A percentile compares a stretch with the other conserved stretches of the same genome.
phyloP scores from a whole-genome alignment of 805 yeast species.

The Hanseniaspora lindneri region DNA sequence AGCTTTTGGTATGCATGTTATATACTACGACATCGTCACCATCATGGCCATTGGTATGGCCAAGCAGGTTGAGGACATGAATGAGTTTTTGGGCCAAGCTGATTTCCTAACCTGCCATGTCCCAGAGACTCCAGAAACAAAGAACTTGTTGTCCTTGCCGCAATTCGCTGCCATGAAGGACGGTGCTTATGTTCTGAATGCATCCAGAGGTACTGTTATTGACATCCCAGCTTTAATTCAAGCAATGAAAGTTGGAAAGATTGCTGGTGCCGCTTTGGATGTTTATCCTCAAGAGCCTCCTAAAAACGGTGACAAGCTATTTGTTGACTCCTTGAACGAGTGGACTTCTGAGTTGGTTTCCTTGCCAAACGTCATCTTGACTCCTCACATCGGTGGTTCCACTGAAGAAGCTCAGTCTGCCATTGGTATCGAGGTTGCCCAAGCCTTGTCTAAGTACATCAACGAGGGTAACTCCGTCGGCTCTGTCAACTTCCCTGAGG shows the following conservation, averaged over 20 bases:
- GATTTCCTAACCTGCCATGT: conserved; percentile 92
- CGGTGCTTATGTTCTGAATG: conserved; percentile 88
- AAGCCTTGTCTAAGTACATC: conserved; percentile 76
- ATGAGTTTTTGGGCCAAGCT: conserved; percentile 65
- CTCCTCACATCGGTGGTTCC: conserved; percentile 98
- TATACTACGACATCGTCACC: conserved; percentile 82
- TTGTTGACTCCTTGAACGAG: conserved; percentile 57
- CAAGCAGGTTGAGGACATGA: conserved; percentile 74
- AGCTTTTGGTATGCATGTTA: conserved; percentile 92
- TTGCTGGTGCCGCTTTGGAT: conserved; percentile 95
- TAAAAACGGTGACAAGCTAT: conserved; percentile 78
- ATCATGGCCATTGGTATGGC: conserved; percentile 97
- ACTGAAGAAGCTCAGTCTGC: conserved; percentile 98
- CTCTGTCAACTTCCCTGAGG: conserved; percentile 98
- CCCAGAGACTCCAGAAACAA: conserved; percentile 87
- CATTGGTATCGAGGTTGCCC: conserved; percentile 89
- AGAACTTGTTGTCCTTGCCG: conserved; percentile 74
- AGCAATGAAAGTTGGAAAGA: conserved; percentile 84
- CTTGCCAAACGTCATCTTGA: conserved; percentile 76
- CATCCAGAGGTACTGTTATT: conserved; percentile 94
- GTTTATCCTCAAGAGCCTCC: conserved; percentile 97
- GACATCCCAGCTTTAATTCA: conserved; percentile 88
- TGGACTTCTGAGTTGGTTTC: conserved; percentile 77
- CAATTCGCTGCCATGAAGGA: conserved; percentile 94
- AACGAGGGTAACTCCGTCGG: conserved; percentile 93